Conservation (phyloP, 2,329 filamentous ascomycete species). For the Pseudogymnoascus sp. region DNA sequence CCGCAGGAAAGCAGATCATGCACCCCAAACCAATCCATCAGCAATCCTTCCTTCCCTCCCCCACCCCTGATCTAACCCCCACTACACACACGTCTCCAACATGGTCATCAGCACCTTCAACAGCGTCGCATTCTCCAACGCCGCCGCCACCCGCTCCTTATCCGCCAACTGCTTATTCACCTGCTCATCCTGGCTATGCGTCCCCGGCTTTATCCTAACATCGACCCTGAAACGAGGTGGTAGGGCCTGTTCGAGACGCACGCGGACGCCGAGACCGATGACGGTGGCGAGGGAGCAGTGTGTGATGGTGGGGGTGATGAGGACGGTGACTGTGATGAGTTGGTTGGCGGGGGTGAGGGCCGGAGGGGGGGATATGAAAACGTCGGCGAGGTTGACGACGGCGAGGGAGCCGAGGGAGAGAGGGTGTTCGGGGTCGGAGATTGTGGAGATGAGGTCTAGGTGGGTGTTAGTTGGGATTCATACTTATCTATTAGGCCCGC, state of each 20-base stretch:
- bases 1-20: not conserved
- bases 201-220: slow-evolving; percentile 89
- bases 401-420: slow-evolving; percentile 87
- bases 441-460: slow-evolving; percentile 83
- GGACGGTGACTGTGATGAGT: slow-evolving; percentile 68
- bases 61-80: not conserved
- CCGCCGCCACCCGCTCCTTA: slow-evolving; percentile 92
- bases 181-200: slow-evolving; percentile 89
- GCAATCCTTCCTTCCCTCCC: not conserved
- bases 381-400: slow-evolving; percentile 93
- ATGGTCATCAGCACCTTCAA: slow-evolving; percentile 87
- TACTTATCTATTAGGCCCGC: not conserved
- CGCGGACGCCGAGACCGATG: slow-evolving; percentile 86
- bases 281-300: slow-evolving; percentile 96
- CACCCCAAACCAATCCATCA: not conserved
- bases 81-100: slow-evolving; percentile 65
- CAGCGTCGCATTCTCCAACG: slow-evolving; percentile 85
- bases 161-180: slow-evolving; percentile 95
- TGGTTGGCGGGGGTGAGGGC: slow-evolving; percentile 40
- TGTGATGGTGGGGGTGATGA: slow-evolving; percentile 92
- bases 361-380: slow-evolving; percentile 61
- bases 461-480: slow-evolving; percentile 29
- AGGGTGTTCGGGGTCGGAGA: slow-evolving; percentile 94
- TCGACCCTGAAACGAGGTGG: slow-evolving; percentile 89
- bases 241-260: slow-evolving; percentile 81